A percentile compares a stretch with the other conserved stretches of the same genome.
Evolutionary conservation across 495 filamentous ascomycete genomes (phyloP).

Genomic region (Talaromyces borbonicus): DNA sequence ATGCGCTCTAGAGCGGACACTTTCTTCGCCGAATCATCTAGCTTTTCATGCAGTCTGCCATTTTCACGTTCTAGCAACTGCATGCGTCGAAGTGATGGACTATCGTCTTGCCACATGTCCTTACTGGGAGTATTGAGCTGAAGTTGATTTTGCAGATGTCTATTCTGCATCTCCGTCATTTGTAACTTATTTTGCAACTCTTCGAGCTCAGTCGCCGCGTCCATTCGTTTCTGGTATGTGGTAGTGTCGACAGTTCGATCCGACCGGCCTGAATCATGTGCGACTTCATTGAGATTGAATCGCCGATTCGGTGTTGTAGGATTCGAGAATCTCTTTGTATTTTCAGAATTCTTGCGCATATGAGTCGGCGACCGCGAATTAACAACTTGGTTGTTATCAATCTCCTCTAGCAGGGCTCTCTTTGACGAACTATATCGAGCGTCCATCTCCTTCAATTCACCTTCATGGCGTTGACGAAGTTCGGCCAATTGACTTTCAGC

Average conservation of each 20-base stretch:
- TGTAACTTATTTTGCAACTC: constrained; percentile 92
- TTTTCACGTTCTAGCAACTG: constrained; percentile 92
- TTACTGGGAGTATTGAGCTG: constrained; percentile 51
- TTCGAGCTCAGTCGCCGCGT: constrained; percentile 83
- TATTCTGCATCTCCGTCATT: constrained; percentile 91
- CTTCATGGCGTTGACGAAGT: constrained; percentile 59
- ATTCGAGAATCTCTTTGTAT: constrained; percentile 57
- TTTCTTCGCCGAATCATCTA: constrained; percentile 91
- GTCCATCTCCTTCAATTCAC: constrained; percentile 65
- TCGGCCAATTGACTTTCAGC: constrained; percentile 79
- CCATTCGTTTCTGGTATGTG: constrained; percentile 81
- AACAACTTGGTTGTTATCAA: constrained; percentile 72
- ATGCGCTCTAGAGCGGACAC: constrained; percentile 83
- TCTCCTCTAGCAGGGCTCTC: constrained; percentile 70
- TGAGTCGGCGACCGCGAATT: constrained; percentile 70
- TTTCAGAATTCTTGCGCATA: constrained; percentile 62
- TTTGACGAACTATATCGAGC: constrained; percentile 62
- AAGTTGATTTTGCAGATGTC: constrained; percentile 84
- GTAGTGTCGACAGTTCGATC: constrained; percentile 85
- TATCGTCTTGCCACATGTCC: constrained; percentile 65
- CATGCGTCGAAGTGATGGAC: constrained; percentile 69
- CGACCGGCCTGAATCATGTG: constrained; percentile 74
- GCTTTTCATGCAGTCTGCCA: constrained; percentile 82
- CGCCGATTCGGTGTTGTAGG: constrained; percentile 67
- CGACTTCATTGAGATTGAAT: constrained; percentile 48